phyloP scores from a whole-genome alignment of 352 stramenopile genomes.

The Phytophthora pluvialis region DNA sequence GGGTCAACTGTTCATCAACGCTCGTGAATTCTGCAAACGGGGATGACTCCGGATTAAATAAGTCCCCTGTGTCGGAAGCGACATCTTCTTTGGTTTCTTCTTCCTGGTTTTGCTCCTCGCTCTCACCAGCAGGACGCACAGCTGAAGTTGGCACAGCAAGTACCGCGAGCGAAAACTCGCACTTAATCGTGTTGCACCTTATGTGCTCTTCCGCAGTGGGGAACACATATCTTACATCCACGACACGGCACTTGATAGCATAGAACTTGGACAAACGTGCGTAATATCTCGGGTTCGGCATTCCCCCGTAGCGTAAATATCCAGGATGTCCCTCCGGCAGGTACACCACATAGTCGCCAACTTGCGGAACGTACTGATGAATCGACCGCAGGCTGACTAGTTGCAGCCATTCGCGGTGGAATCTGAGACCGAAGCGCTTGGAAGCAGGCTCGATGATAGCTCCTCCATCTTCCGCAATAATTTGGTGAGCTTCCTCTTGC shows the following conservation, averaged over 20 bases:
- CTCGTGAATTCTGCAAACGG: slow-evolving; percentile 72
- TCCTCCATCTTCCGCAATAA: slow-evolving; percentile 35
- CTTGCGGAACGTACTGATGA: slow-evolving; percentile 82
- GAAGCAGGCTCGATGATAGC: slow-evolving; percentile 49
- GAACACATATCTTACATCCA: slow-evolving; percentile 81
- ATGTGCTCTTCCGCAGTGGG: slow-evolving; percentile 63
- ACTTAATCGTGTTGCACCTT: slow-evolving; percentile 70
- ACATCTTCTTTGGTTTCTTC: slow-evolving; percentile 34
- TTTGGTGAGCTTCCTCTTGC: slow-evolving; percentile 14
- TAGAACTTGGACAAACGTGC: slow-evolving; percentile 62
- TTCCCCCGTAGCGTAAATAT: slow-evolving; percentile 45
- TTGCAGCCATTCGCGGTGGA: slow-evolving; percentile 85
- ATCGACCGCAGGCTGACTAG: slow-evolving; percentile 49
- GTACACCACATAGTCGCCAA: slow-evolving; percentile 85
- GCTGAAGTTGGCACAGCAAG: slow-evolving; percentile 60
- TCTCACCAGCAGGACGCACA: slow-evolving; percentile 13
- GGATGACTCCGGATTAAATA: slow-evolving; percentile 51
- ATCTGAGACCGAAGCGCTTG: slow-evolving; percentile 71
- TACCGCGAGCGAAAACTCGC: slow-evolving; percentile 70
- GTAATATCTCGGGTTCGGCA: slow-evolving; percentile 58
- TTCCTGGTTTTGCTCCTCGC: slow-evolving; percentile 52
- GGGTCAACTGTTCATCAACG: slow-evolving; percentile 66
- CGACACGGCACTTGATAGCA: slow-evolving; percentile 77
- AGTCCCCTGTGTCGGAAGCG: slow-evolving; percentile 13
- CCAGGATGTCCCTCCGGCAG: slow-evolving; percentile 76